A percentile compares a stretch with the other conserved stretches of the same genome.
Conservation (phyloP, 306 rosid species). For the Quercus ilex region DNA sequence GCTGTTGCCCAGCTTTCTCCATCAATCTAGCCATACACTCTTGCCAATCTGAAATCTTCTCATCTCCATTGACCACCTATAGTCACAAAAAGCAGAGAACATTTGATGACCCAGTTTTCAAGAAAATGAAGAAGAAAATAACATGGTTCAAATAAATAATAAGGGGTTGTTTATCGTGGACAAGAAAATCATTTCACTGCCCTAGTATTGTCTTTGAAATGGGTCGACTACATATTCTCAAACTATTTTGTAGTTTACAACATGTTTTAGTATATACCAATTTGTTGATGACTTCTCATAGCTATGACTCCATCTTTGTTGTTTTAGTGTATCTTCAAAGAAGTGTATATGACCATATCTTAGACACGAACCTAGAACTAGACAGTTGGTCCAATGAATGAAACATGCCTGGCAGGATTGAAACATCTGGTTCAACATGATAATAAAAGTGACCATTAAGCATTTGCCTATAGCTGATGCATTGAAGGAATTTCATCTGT, state of each 20-base stretch:
- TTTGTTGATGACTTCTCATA: no score
- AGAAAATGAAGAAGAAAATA: background rate
- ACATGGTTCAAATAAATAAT: no score
- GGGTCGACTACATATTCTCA: no score
- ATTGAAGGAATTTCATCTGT: no score
- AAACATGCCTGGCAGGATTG: background rate
- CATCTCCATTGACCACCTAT: conserved; percentile 74
- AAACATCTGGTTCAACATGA: no score
- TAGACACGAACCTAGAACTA: background rate
- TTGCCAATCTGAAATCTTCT: conserved; percentile 80
- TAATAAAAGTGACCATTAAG: no score
- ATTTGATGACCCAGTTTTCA: background rate
- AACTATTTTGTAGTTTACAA: no score
- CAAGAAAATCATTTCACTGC: no score
- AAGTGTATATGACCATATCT: background rate
- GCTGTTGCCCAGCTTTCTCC: conserved; percentile 48
- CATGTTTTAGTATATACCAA: no score
- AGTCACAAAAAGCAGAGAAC: conserved; percentile 3
- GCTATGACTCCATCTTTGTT: background rate
- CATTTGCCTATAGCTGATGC: no score
- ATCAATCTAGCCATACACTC: conserved; percentile 44
- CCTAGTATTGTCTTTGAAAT: no score
- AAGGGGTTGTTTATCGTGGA: no score
- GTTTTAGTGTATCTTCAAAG: background rate
- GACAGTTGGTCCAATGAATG: background rate